Evolutionary conservation across 805 yeast genomes (phyloP).

Genomic region (Saccharomyces kudriavzevii): DNA sequence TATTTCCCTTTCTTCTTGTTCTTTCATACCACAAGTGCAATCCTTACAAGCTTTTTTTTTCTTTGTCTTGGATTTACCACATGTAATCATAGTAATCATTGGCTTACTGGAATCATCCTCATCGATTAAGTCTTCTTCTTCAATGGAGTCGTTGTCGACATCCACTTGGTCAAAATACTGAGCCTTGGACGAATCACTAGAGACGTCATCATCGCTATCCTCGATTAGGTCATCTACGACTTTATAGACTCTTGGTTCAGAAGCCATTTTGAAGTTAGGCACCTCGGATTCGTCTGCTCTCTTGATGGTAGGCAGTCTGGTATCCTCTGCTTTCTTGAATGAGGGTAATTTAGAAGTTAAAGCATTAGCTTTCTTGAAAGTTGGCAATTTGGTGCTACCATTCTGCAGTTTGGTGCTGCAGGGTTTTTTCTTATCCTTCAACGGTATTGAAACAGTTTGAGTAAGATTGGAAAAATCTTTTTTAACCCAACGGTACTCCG

Average conservation of each 20-base stretch:
- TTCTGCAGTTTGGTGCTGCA: slow-evolving; percentile 8
- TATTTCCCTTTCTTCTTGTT: slow-evolving; percentile 61
- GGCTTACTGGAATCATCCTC: slow-evolving; percentile 29
- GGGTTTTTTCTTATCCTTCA: slow-evolving; percentile 13
- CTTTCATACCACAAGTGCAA: slow-evolving; percentile 95
- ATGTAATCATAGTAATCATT: slow-evolving; percentile 23
- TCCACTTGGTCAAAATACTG: slow-evolving; percentile 45
- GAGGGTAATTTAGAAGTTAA: slow-evolving; percentile 13
- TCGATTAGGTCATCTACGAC: slow-evolving; percentile 28
- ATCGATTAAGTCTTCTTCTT: slow-evolving; percentile 48
- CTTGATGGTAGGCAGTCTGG: slow-evolving; percentile 27
- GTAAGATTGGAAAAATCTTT: slow-evolving; percentile 32
- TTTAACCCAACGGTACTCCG: slow-evolving; percentile 44
- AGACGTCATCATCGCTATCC: slow-evolving; percentile 36
- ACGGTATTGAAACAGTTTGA: slow-evolving; percentile 24
- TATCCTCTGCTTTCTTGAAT: slow-evolving; percentile 16
- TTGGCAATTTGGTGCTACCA: slow-evolving; percentile 10
- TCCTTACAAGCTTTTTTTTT: slow-evolving; percentile 90
- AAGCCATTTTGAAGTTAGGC: slow-evolving; percentile 20
- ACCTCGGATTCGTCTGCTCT: slow-evolving; percentile 7
- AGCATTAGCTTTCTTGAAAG: slow-evolving; percentile 15
- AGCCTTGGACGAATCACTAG: slow-evolving; percentile 39
- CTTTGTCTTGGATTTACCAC: slow-evolving; percentile 26
- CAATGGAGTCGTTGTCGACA: slow-evolving; percentile 44
- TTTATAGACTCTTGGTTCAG: slow-evolving; percentile 28